Conservation (phyloP, 805 yeast genomes). For the Candida boleticola region DNA sequence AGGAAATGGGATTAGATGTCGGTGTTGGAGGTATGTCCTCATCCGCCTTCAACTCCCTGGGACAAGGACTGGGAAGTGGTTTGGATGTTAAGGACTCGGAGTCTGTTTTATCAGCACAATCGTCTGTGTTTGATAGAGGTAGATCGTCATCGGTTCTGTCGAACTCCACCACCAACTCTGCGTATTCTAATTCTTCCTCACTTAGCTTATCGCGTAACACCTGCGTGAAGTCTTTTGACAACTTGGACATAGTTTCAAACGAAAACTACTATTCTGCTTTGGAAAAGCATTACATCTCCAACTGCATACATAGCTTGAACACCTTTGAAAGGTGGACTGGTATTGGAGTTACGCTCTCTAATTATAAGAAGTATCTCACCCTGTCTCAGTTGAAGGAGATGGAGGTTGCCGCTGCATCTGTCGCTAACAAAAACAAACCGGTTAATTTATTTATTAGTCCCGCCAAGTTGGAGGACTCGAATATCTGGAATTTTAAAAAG, state of each 20-base stretch:
- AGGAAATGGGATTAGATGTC: not conserved
- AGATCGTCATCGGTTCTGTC: slow-evolving; percentile 3
- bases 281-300: slow-evolving; percentile 37
- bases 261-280: slow-evolving; percentile 13
- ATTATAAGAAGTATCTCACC: slow-evolving; percentile 10
- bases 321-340: slow-evolving; percentile 39
- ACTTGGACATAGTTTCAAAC: slow-evolving; percentile 1
- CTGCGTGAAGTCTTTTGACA: not conserved
- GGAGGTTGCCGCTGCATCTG: not conserved
- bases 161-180: not conserved
- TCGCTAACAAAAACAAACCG: not conserved
- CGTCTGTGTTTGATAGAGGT: slow-evolving; percentile 6
- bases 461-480: not conserved
- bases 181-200: not conserved
- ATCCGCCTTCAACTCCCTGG: not conserved
- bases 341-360: slow-evolving; percentile 17
- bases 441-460: slow-evolving; percentile 6
- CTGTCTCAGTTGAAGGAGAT: slow-evolving; percentile 4
- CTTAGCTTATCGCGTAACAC: not conserved
- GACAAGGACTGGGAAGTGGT: not conserved
- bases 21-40: slow-evolving; percentile 5
- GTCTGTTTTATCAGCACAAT: not conserved
- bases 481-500: not conserved
- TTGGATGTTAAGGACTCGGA: not conserved
- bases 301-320: slow-evolving; percentile 37